phyloP scores from a whole-genome alignment of 345 rosid genomes.

The Ceriops zippeliana region DNA sequence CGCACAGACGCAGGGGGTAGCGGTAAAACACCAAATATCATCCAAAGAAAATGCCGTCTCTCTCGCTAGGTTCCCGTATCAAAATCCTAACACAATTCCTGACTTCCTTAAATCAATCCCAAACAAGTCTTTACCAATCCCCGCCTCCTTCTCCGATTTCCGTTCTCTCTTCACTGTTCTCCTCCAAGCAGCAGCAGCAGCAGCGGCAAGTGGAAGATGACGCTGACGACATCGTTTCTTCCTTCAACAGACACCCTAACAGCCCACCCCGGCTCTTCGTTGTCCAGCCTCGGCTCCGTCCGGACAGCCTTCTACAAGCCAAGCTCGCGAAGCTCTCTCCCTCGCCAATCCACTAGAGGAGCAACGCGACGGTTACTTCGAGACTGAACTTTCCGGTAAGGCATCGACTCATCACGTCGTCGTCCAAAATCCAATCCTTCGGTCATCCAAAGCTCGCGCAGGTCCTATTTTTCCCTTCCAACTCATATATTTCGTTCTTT shows the following conservation, averaged over 20 bases:
- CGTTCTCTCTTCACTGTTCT: not conserved
- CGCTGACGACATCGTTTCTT: constrained; percentile 5
- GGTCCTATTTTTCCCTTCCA: constrained; percentile 30
- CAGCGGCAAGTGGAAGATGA: not conserved
- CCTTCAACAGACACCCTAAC: constrained; percentile 57
- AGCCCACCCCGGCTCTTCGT: constrained; percentile 72
- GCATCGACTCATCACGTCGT: constrained; percentile 67
- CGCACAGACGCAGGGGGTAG: no score
- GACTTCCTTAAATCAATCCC: not conserved
- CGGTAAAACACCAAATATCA: not conserved
- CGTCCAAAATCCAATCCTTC: constrained; percentile 75
- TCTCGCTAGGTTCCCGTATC: constrained; percentile 7
- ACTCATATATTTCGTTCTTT: not conserved
- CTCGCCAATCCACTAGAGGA: constrained; percentile 93
- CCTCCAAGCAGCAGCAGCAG: constrained; percentile 10
- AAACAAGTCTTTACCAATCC: not conserved
- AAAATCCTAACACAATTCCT: constrained; percentile 14
- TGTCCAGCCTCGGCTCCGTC: constrained; percentile 85
- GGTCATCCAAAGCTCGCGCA: constrained; percentile 60
- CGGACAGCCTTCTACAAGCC: constrained; percentile 59
- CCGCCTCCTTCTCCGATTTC: not conserved
- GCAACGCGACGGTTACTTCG: constrained; percentile 78
- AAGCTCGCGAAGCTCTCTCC: constrained; percentile 87
- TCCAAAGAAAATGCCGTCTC: not conserved
- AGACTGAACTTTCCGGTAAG: constrained; percentile 64